Evolutionary conservation across 192 early-diverging fungal species (phyloP).

Genomic region (Linderina pennispora): DNA sequence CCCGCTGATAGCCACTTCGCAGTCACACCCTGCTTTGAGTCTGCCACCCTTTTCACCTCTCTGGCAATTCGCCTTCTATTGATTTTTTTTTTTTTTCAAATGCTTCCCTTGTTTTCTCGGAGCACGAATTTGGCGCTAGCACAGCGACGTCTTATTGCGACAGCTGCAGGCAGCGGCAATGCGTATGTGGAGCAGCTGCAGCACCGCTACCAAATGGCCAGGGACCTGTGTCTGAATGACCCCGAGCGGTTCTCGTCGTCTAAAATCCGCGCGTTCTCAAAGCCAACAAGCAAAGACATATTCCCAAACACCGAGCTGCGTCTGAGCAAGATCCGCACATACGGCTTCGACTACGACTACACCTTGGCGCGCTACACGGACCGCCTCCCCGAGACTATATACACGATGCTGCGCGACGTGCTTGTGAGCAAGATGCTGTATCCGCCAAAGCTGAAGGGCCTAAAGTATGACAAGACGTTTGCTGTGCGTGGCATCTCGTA

Average conservation of each 20-base stretch:
- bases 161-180: neutral
- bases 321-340: constrained; percentile 48
- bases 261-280: constrained; percentile 5
- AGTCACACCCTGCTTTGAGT: no score
- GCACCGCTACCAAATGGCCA: constrained; percentile 14
- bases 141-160: no score
- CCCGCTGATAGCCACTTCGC: no score
- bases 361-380: constrained; percentile 57
- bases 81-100: no score
- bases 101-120: no score
- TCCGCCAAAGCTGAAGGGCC: constrained; percentile 31
- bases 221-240: constrained; percentile 18
- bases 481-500: constrained; percentile 58
- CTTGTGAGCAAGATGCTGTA: constrained; percentile 50
- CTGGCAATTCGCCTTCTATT: no score
- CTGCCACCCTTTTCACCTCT: no score
- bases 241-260: constrained; percentile 17
- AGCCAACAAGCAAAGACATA: constrained; percentile 30
- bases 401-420: constrained; percentile 52
- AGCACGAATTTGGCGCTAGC: no score
- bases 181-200: constrained; percentile 11
- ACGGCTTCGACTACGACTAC: constrained; percentile 63
- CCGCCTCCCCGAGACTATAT: constrained; percentile 51
- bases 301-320: constrained; percentile 57
- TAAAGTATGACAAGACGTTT: constrained; percentile 51